These are phyloP conservation scores for Pichia sp. DNA, from an alignment of 1,139 yeast genomes.

Conservation along the genomic window DNA sequence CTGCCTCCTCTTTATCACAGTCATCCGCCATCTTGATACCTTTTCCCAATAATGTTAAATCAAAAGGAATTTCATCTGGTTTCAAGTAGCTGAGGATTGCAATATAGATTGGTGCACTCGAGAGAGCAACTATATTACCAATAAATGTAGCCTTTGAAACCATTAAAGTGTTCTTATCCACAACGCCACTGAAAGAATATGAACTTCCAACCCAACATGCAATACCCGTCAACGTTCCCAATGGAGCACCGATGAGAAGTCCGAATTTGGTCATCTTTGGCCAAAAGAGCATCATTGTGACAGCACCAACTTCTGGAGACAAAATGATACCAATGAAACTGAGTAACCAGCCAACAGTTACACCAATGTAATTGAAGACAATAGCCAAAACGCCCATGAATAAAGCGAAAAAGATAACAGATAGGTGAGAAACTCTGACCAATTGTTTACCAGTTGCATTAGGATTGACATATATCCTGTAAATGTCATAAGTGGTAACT, in stretches of 20 bases:
- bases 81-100: slow-evolving; percentile 45
- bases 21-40: slow-evolving; percentile 57
- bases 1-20: slow-evolving; percentile 46
- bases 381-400: slow-evolving; percentile 35
- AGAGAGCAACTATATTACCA: slow-evolving; percentile 34
- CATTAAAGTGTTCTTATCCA: slow-evolving; percentile 28
- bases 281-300: slow-evolving; percentile 37
- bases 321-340: slow-evolving; percentile 33
- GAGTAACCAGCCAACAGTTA: slow-evolving; percentile 37
- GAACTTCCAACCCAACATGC: slow-evolving; percentile 34
- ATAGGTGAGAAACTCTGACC: slow-evolving; percentile 32
- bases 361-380: slow-evolving; percentile 34
- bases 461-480: slow-evolving; percentile 38
- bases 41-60: slow-evolving; percentile 51
- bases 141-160: slow-evolving; percentile 31
- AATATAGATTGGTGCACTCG: slow-evolving; percentile 29
- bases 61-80: slow-evolving; percentile 64
- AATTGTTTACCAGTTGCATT: slow-evolving; percentile 36
- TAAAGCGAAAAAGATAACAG: slow-evolving; percentile 33
- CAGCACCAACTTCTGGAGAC: slow-evolving; percentile 31
- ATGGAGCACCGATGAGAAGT: slow-evolving; percentile 29
- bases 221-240: slow-evolving; percentile 33
- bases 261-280: slow-evolving; percentile 36
- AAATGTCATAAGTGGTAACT: slow-evolving; percentile 39
- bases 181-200: slow-evolving; percentile 27